phyloP scores from a whole-genome alignment of 352 stramenopile species.

The Pythium guiyangense region DNA sequence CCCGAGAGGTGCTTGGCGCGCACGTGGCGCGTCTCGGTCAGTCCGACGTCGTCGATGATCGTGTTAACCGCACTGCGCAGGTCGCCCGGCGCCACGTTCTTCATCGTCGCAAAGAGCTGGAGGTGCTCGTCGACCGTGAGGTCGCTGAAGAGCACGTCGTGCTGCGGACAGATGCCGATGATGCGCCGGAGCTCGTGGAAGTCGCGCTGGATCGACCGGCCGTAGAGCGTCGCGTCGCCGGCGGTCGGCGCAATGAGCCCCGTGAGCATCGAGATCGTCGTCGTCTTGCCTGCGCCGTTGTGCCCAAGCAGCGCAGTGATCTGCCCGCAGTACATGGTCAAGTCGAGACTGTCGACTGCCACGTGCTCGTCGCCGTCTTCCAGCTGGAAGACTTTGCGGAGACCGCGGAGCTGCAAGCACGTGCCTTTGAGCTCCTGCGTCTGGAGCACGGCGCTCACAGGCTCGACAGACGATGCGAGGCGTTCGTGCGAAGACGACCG shows the following conservation, averaged over 20 bases:
- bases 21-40: constrained; percentile 62
- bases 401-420: too few species aligned
- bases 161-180: too few species aligned
- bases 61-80: too few species aligned
- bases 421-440: constrained; percentile 35
- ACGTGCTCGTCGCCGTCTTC: constrained; percentile 46
- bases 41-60: too few species aligned
- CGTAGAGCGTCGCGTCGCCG: constrained; percentile 65
- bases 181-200: too few species aligned
- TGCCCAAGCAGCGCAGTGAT: constrained; percentile 82
- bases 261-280: constrained; percentile 85
- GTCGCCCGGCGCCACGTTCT: too few species aligned
- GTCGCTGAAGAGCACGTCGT: too few species aligned
- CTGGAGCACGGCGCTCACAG: constrained; percentile 29
- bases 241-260: constrained; percentile 52
- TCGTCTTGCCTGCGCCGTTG: constrained; percentile 71
- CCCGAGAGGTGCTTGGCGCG: too few species aligned
- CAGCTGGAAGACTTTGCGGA: constrained; percentile 59
- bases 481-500: too few species aligned
- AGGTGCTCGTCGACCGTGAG: too few species aligned
- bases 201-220: too few species aligned
- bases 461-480: constrained; percentile 22
- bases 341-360: constrained; percentile 62
- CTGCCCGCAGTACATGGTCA: constrained; percentile 85
- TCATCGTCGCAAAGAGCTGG: too few species aligned